Conservation (phyloP, 2,329 filamentous ascomycete species). For the Diaporthe sp. region DNA sequence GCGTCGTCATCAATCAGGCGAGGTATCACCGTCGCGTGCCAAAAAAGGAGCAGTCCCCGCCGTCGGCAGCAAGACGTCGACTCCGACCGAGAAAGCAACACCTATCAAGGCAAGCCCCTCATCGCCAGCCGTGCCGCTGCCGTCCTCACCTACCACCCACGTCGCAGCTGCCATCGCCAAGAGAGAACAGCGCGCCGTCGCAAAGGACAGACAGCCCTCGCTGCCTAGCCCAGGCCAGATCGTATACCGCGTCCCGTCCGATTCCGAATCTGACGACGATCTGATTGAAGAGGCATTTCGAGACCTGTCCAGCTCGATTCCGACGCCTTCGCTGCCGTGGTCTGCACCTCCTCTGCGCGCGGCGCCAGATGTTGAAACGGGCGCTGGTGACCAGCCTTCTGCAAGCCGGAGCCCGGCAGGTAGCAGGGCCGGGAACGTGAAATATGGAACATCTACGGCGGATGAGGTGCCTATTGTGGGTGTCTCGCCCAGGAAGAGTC, state of each 20-base stretch:
- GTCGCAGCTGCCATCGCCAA: slow-evolving; percentile 33
- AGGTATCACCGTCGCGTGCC: neutral
- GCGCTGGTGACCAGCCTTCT: neutral
- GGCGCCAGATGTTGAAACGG: neutral
- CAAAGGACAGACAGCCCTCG: neutral
- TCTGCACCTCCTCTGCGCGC: slow-evolving; percentile 33
- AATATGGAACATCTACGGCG: too few relatives aligned
- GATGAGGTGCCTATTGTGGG: too few relatives aligned
- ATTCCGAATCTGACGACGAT: slow-evolving; percentile 8
- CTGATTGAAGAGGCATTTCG: slow-evolving; percentile 28
- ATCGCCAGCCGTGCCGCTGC: slow-evolving; percentile 3
- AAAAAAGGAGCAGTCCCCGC: neutral
- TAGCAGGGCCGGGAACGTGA: too few relatives aligned
- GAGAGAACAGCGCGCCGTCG: neutral
- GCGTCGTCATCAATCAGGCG: neutral
- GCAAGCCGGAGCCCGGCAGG: neutral
- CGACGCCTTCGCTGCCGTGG: slow-evolving; percentile 31
- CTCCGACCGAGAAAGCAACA: slow-evolving; percentile 1
- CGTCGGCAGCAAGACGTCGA: neutral
- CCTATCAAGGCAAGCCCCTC: neutral
- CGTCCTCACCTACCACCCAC: slow-evolving; percentile 34
- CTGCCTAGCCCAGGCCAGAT: slow-evolving; percentile 6
- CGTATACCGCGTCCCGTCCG: slow-evolving; percentile 6
- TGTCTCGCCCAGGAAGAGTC: neutral
- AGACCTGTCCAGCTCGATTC: neutral